phyloP scores from a whole-genome alignment of 75 land plant species.

The Cryptomeria japonica region DNA sequence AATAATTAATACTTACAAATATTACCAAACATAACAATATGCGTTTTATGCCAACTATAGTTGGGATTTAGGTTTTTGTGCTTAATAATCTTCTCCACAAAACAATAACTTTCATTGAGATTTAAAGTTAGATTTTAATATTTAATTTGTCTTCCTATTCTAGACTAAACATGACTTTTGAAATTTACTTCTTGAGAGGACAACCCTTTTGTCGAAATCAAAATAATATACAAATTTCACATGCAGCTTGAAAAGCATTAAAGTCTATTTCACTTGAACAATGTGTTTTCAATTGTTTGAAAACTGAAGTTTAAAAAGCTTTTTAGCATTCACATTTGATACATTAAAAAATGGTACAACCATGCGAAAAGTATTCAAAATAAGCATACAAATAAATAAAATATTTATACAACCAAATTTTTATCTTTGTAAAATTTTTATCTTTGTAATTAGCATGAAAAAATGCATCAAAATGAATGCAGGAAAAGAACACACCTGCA shows the following conservation, averaged over 20 bases:
- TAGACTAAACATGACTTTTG: not conserved
- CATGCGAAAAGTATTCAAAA: not conserved
- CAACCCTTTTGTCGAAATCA: not conserved
- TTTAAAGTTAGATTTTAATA: not conserved
- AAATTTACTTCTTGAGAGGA: not conserved
- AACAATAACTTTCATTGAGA: too few relatives aligned
- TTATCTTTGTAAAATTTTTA: not conserved
- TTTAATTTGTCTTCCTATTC: not conserved
- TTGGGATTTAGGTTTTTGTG: not conserved
- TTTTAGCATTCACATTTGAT: not conserved
- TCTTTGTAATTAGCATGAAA: not conserved
- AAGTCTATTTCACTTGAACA: not conserved
- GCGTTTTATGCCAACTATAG: too few relatives aligned
- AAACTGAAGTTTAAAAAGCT: not conserved
- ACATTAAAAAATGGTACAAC: not conserved
- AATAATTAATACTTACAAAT: too few relatives aligned
- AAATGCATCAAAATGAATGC: not conserved
- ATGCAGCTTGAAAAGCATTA: not conserved
- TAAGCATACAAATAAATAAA: not conserved
- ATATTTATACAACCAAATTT: not conserved
- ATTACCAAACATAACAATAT: too few relatives aligned
- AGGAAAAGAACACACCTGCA: not conserved
- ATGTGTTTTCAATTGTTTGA: not conserved
- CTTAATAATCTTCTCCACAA: not conserved
- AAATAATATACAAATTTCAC: not conserved